Conservation (phyloP, 192 early-diverging fungal species). For the Jimgerdemannia flammicorona region DNA sequence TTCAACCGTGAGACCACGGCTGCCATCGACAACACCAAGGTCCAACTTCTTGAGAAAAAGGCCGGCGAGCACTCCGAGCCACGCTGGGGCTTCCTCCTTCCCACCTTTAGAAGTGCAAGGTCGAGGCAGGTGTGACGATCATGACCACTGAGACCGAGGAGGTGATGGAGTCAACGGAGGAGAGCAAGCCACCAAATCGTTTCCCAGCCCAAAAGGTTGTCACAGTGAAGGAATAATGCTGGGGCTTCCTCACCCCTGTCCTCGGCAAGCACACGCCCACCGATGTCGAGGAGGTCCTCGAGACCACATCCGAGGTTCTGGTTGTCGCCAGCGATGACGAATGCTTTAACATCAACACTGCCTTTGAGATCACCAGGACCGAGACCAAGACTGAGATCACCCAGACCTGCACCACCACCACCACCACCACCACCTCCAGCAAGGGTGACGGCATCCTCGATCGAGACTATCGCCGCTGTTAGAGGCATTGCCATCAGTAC, state of each 20-base stretch:
- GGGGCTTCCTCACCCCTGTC: conserved; percentile 22
- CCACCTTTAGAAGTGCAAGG: not conserved
- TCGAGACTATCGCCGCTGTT: not conserved
- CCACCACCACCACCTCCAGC: not conserved
- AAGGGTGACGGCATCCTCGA: not conserved
- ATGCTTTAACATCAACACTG: too few relatives aligned
- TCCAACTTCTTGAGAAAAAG: too few relatives aligned
- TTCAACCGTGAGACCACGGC: too few relatives aligned
- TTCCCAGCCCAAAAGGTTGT: not conserved
- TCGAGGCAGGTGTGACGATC: not conserved
- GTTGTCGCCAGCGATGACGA: too few relatives aligned
- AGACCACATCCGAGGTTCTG: too few relatives aligned
- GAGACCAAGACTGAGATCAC: not conserved
- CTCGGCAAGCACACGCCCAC: too few relatives aligned
- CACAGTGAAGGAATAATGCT: conserved; percentile 31
- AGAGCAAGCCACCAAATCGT: not conserved
- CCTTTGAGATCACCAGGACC: too few relatives aligned
- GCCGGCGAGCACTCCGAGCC: too few relatives aligned
- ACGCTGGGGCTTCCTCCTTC: too few relatives aligned
- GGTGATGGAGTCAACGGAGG: not conserved
- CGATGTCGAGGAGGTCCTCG: too few relatives aligned
- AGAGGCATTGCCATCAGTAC: not conserved
- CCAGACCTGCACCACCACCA: too few relatives aligned
- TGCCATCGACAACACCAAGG: too few relatives aligned
- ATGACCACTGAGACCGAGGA: not conserved